phyloP scores from a whole-genome alignment of 192 early-diverging fungal genomes.

The Geranomyces michiganensis region DNA sequence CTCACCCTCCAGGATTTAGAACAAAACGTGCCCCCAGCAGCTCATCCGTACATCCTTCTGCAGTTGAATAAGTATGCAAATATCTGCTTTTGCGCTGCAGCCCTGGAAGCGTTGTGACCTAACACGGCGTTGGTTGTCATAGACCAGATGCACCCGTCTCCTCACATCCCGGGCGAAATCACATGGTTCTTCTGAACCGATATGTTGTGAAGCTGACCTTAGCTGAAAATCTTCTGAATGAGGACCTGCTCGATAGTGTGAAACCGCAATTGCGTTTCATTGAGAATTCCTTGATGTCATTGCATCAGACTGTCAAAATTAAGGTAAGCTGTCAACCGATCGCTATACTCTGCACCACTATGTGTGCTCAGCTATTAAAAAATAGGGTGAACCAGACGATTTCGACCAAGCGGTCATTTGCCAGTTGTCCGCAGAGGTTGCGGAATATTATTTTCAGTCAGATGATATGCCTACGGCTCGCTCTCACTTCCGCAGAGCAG shows the following conservation, averaged over 20 bases:
- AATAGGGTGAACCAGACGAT: background rate
- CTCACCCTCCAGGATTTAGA: slow-evolving; percentile 18
- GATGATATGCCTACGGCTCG: slow-evolving; percentile 1
- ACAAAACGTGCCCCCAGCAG: background rate
- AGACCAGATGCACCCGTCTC: background rate
- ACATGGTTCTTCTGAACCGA: slow-evolving; percentile 17
- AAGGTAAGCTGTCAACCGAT: background rate
- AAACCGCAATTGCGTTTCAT: background rate
- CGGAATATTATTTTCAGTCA: slow-evolving; percentile 4
- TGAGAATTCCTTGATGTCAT: background rate
- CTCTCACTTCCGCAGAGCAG: background rate
- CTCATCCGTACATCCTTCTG: slow-evolving; percentile 8
- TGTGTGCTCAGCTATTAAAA: background rate
- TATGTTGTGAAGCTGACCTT: background rate
- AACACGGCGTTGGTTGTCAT: too few relatives aligned
- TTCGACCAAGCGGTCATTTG: slow-evolving; percentile 12
- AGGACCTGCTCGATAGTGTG: background rate
- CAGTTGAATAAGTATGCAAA: slow-evolving; percentile 4
- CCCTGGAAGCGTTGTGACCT: too few relatives aligned
- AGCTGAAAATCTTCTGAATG: background rate
- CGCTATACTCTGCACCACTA: background rate
- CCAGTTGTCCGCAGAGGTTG: slow-evolving; percentile 7
- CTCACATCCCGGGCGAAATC: slow-evolving; percentile 5
- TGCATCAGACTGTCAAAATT: background rate
- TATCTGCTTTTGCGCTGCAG: background rate